Conservation (phyloP, 2,329 filamentous ascomycete species). For the Botrytis byssoidea region DNA sequence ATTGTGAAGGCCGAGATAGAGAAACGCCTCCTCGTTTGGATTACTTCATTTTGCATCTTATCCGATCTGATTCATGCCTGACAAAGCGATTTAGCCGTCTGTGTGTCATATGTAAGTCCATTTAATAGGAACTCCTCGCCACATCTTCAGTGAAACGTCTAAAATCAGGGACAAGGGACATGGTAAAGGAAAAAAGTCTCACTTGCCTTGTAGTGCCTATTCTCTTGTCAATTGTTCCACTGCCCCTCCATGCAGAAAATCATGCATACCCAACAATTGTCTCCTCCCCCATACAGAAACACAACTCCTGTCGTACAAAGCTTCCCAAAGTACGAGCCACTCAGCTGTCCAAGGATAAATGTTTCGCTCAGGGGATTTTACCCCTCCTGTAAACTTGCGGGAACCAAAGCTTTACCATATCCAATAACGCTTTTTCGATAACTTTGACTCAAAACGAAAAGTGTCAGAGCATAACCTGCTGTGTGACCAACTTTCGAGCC, state of each 20-base stretch:
- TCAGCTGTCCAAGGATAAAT: conserved; percentile 17
- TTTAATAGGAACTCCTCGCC: not conserved
- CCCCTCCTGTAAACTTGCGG: not conserved
- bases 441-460: not conserved
- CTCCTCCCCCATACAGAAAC: not conserved
- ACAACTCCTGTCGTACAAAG: not conserved
- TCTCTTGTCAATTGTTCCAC: not conserved
- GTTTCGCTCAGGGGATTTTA: conserved; percentile 1
- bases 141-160: not conserved
- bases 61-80: not conserved
- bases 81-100: not conserved
- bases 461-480: not conserved
- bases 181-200: not conserved
- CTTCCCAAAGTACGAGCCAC: not conserved
- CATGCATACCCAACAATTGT: not conserved
- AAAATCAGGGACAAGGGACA: not conserved
- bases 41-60: not conserved
- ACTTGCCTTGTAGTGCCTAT: conserved; percentile 2
- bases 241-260: not conserved
- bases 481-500: not conserved
- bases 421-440: not conserved
- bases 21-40: not conserved
- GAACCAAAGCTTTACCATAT: conserved; percentile 1
- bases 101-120: not conserved
- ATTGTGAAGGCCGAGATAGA: not conserved